Conservation (phyloP, 2,329 filamentous ascomycete species). For the Cladophialophora bantiana region DNA sequence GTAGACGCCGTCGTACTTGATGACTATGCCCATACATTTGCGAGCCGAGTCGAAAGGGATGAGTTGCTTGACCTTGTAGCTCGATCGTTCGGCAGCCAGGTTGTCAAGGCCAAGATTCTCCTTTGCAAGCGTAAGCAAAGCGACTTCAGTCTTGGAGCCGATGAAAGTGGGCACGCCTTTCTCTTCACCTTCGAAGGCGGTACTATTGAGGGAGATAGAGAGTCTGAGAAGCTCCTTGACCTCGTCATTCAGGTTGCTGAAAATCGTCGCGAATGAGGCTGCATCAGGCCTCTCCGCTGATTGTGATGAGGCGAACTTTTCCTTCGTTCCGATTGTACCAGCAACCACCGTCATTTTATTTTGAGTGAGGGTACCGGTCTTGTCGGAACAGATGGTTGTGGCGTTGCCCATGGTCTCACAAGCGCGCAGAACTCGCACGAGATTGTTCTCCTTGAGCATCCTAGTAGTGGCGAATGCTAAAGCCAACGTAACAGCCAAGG, state of each 20-base stretch:
- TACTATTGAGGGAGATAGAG: constrained; percentile 63
- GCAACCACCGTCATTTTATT: constrained; percentile 80
- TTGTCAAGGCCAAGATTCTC: constrained; percentile 70
- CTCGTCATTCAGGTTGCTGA: constrained; percentile 42
- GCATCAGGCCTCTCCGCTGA: constrained; percentile 26
- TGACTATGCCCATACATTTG: constrained; percentile 67
- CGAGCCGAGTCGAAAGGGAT: constrained; percentile 78
- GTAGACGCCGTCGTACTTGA: constrained; percentile 50
- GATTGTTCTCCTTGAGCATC: constrained; percentile 79
- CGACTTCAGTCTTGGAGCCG: constrained; percentile 79
- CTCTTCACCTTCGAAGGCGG: constrained; percentile 77
- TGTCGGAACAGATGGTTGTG: constrained; percentile 80
- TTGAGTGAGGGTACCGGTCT: constrained; percentile 76
- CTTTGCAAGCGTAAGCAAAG: constrained; percentile 72
- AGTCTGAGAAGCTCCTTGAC: constrained; percentile 49
- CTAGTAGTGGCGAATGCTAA: constrained; percentile 78
- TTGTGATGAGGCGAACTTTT: constrained; percentile 54
- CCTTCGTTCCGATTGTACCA: constrained; percentile 68
- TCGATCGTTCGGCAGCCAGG: constrained; percentile 67
- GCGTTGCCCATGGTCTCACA: constrained; percentile 85
- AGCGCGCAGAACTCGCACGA: constrained; percentile 77
- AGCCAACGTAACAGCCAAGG: constrained; percentile 77
- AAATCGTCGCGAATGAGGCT: constrained; percentile 30
- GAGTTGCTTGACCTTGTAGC: constrained; percentile 68
- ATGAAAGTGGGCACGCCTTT: constrained; percentile 72